Evolutionary conservation across 129 eudicot genomes (phyloP).

Genomic region (Daucus carota): DH1_v3.0 NC_030382.2:45523501-45524000

Average conservation of each 20-base stretch:
- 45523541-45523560: slow-evolving; percentile 89
- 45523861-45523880: slow-evolving; percentile 61
- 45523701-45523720: too few relatives aligned
- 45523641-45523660: not conserved
- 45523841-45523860: not conserved
- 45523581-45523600: slow-evolving; percentile 92
- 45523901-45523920: slow-evolving; percentile 54
- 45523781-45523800: not conserved
- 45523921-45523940: slow-evolving; percentile 50
- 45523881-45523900: slow-evolving; percentile 91
- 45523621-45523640: not conserved
- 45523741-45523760: not conserved
- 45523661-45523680: not conserved
- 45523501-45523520: slow-evolving; percentile 81
- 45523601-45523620: slow-evolving; percentile 22
- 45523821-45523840: not conserved
- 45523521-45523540: slow-evolving; percentile 74
- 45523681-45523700: too few relatives aligned
- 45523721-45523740: not conserved
- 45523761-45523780: not conserved
- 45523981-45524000: slow-evolving; percentile 82
- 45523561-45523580: slow-evolving; percentile 89
- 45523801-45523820: not conserved
- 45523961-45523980: slow-evolving; percentile 67
- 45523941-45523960: slow-evolving; percentile 84